A percentile compares a stretch with the other conserved stretches of the same genome.
Evolutionary conservation across 2,329 filamentous ascomycete species (phyloP).

Genomic region (Trichoderma gracile): DNA sequence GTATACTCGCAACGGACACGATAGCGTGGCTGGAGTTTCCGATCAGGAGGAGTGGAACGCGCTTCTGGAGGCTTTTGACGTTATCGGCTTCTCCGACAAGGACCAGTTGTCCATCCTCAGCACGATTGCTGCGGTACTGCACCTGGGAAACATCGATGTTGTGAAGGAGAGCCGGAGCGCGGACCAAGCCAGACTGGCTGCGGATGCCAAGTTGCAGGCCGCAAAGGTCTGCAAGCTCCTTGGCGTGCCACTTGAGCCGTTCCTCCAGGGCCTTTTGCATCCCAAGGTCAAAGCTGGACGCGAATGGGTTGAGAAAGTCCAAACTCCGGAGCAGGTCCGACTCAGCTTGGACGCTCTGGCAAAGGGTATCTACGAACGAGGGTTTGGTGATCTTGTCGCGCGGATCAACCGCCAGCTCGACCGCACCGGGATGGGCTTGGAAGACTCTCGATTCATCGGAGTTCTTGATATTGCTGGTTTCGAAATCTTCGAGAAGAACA

Average conservation of each 20-base stretch:
- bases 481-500: conserved; percentile 97
- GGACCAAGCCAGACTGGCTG: conserved; percentile 82
- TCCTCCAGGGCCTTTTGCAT: conserved; percentile 84
- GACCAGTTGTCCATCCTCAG: conserved; percentile 82
- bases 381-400: conserved; percentile 87
- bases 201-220: conserved; percentile 73
- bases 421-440: conserved; percentile 75
- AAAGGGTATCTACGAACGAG: conserved; percentile 96
- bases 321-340: conserved; percentile 94
- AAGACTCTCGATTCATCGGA: conserved; percentile 94
- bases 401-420: conserved; percentile 92
- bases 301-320: conserved; percentile 98
- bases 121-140: conserved; percentile 87
- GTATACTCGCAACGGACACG: conserved; percentile 89
- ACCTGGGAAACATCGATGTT: conserved; percentile 88
- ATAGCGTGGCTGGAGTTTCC: conserved; percentile 86
- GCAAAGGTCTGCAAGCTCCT: conserved; percentile 79
- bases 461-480: conserved; percentile 99
- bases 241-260: conserved; percentile 80
- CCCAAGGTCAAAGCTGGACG: conserved; percentile 92
- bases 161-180: conserved; percentile 86
- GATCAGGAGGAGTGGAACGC: conserved; percentile 88
- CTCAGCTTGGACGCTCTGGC: conserved; percentile 86
- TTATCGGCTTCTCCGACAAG: conserved; percentile 89
- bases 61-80: conserved; percentile 85